Evolutionary conservation across 345 rosid species (phyloP).

Genomic region (Stellera chamaejasme): DNA sequence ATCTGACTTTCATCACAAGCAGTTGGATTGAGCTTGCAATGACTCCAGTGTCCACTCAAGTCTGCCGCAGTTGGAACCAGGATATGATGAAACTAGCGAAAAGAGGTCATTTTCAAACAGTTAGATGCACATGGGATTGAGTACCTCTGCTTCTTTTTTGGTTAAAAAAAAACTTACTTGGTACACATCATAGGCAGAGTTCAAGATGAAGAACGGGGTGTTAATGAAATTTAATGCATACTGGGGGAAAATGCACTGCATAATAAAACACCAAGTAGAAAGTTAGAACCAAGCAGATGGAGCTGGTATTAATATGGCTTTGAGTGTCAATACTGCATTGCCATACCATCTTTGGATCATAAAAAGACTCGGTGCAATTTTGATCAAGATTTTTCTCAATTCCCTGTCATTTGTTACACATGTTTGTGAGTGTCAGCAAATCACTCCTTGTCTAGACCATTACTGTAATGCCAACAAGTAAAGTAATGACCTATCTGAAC

Average conservation of each 20-base stretch:
- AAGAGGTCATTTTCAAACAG: neutral
- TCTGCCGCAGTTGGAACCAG: constrained; percentile 87
- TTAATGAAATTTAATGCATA: constrained; percentile 50
- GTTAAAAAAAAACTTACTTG: constrained; percentile 40
- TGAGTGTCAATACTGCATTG: neutral
- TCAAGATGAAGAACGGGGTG: constrained; percentile 74
- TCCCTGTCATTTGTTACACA: constrained; percentile 40
- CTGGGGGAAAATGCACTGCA: constrained; percentile 94
- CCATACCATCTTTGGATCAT: constrained; percentile 55
- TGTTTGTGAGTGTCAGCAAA: neutral
- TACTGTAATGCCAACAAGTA: too few relatives aligned
- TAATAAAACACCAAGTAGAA: constrained; percentile 4
- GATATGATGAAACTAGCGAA: constrained; percentile 61
- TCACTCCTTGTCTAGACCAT: too few relatives aligned
- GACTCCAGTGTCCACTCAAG: constrained; percentile 52
- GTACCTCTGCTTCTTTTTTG: neutral
- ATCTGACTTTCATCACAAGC: constrained; percentile 52
- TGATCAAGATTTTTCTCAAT: constrained; percentile 47
- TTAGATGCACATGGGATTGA: neutral
- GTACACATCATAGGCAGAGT: constrained; percentile 86
- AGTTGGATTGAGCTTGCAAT: constrained; percentile 54
- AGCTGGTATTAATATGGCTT: neutral
- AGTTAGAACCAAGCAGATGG: constrained; percentile 1
- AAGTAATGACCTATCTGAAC: neutral
- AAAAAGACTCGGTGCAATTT: constrained; percentile 41